phyloP scores from a whole-genome alignment of 1,284 basidiomycete genomes.

The Cryptococcus sp. region DNA sequence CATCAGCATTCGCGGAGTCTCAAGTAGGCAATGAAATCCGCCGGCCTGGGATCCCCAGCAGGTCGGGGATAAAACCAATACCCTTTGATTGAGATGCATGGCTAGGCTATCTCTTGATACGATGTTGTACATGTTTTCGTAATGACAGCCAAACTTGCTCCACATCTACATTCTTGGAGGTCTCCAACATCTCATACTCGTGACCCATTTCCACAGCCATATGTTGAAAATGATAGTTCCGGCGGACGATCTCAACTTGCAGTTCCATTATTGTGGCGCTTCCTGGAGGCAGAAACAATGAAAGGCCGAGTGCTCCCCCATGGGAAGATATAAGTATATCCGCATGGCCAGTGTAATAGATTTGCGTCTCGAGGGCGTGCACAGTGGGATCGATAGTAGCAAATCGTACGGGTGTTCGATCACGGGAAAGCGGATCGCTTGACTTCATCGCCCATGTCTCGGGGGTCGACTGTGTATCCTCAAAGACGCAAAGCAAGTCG shows the following conservation, averaged over 20 bases:
- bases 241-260: conserved; percentile 21
- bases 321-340: conserved; percentile 35
- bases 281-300: conserved; percentile 38
- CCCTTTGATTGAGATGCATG: conserved; percentile 56
- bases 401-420: conserved; percentile 23
- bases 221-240: conserved; percentile 42
- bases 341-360: conserved; percentile 36
- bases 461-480: conserved; percentile 27
- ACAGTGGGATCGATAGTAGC: conserved; percentile 35
- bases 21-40: conserved; percentile 51
- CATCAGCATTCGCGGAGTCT: conserved; percentile 74
- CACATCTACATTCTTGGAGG: conserved; percentile 21
- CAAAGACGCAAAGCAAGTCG: conserved; percentile 22
- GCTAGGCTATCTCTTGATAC: not conserved
- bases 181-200: conserved; percentile 20
- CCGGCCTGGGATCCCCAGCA: conserved; percentile 31
- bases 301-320: conserved; percentile 39
- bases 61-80: conserved; percentile 69
- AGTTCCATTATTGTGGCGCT: conserved; percentile 32
- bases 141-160: conserved; percentile 28
- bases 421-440: not conserved
- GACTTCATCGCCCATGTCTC: conserved; percentile 22
- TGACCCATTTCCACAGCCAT: conserved; percentile 34
- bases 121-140: conserved; percentile 8
- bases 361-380: conserved; percentile 38